Evolutionary conservation across 78 protist species (phyloP).

Genomic region (Pigoraptor vietnamica): DNA sequence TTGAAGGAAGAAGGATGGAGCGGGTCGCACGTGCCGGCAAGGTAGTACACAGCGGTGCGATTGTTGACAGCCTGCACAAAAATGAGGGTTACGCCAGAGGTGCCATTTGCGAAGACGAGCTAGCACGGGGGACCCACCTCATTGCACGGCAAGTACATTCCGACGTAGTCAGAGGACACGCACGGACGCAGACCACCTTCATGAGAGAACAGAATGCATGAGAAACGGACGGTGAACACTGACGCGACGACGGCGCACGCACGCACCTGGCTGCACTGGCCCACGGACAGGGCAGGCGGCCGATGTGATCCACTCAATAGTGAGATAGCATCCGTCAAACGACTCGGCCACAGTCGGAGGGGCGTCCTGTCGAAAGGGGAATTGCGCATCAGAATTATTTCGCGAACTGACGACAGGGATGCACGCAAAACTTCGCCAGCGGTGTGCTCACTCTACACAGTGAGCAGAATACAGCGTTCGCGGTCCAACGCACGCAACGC

Average conservation of each 20-base stretch:
- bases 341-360: not conserved
- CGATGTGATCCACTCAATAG: not conserved
- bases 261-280: not conserved
- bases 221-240: not conserved
- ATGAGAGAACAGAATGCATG: not conserved
- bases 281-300: not conserved
- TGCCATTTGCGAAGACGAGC: no score
- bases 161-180: not conserved
- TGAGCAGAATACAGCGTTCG: no score
- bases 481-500: not conserved
- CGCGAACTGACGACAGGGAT: no score
- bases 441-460: no score
- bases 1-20: not conserved
- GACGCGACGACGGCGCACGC: not conserved
- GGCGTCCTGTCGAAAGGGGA: not conserved
- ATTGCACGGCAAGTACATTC: not conserved
- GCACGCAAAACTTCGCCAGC: no score
- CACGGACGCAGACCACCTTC: not conserved
- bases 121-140: not conserved
- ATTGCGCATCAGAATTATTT: not conserved
- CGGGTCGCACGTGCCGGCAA: not conserved
- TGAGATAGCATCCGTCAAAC: not conserved
- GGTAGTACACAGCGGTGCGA: not conserved
- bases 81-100: not conserved
- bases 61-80: not conserved